Evolutionary conservation across 106 monocot species (phyloP).

Genomic region (Dendrobium huoshanense): DNA sequence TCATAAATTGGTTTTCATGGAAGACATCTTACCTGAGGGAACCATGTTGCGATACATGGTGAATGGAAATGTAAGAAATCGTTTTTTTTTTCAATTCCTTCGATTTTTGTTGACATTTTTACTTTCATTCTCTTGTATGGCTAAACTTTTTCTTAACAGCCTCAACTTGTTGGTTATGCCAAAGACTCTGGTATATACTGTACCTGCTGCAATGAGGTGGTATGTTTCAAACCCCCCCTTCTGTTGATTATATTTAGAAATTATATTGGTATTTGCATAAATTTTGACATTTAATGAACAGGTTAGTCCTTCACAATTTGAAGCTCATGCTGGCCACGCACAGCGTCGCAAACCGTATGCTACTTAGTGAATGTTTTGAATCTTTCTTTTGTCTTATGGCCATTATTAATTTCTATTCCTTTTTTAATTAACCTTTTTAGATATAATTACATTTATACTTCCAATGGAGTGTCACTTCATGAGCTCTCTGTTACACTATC

Average conservation of each 20-base stretch:
- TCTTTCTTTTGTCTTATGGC: neutral
- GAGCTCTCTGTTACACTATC: conserved; percentile 82
- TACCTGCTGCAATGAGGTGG: conserved; percentile 78
- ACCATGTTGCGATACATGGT: conserved; percentile 86
- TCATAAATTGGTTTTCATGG: conserved; percentile 93
- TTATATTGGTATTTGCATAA: neutral
- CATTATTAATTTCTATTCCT: neutral
- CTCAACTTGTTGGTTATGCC: conserved; percentile 81
- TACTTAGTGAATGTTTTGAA: neutral
- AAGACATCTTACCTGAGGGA: conserved; percentile 82
- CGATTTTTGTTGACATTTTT: neutral
- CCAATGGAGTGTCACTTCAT: conserved; percentile 97
- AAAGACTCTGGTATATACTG: conserved; percentile 87
- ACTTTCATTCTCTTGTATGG: neutral
- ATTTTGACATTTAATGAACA: conserved; percentile 19
- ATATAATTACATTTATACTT: conserved; percentile 93
- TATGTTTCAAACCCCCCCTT: conserved; percentile 16
- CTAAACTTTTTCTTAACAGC: conserved; percentile 26
- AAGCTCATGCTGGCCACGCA: conserved; percentile 96
- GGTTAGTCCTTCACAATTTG: conserved; percentile 98
- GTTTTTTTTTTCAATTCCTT: neutral
- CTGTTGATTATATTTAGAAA: neutral
- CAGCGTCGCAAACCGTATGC: conserved; percentile 87
- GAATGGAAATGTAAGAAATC: conserved; percentile 60
- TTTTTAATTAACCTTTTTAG: conserved; percentile 25